These are phyloP conservation scores for Venturia pyrina DNA, from an alignment of 2,329 filamentous ascomycete species.

Conservation along the genomic window DNA sequence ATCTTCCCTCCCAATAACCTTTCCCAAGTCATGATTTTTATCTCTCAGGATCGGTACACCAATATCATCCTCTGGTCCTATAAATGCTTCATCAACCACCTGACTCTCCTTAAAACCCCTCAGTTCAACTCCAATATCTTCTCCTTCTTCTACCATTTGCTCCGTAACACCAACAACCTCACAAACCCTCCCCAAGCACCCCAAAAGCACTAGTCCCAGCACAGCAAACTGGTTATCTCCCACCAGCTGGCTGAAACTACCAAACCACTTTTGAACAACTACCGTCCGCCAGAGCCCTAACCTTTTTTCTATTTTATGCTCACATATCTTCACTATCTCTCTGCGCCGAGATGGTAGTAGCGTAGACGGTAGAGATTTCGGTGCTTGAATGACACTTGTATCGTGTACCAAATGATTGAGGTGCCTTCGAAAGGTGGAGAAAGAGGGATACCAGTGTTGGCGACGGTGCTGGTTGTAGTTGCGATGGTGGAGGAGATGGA, in stretches of 20 bases:
- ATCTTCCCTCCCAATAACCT: neutral
- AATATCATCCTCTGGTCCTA: constrained; percentile 15
- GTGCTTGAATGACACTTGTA: constrained; percentile 14
- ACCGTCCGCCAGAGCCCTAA: neutral
- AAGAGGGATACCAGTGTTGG: constrained; percentile 69
- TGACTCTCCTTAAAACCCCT: constrained; percentile 30
- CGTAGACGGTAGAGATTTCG: neutral
- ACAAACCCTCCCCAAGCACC: constrained; percentile 30
- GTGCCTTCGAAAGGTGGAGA: constrained; percentile 62
- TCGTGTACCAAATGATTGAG: constrained; percentile 43
- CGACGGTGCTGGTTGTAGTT: constrained; percentile 86
- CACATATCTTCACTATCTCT: neutral
- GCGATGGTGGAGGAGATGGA: constrained; percentile 67
- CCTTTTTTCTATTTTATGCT: neutral
- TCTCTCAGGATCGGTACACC: constrained; percentile 27
- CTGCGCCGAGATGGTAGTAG: neutral
- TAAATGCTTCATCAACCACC: constrained; percentile 15
- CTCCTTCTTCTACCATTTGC: constrained; percentile 20
- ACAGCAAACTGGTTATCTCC: constrained; percentile 36
- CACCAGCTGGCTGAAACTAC: constrained; percentile 33
- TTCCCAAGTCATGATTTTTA: neutral
- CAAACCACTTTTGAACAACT: neutral
- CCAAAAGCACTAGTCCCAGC: constrained; percentile 35
- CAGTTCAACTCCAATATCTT: constrained; percentile 30
- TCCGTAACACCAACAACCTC: constrained; percentile 30